A percentile compares a stretch with the other conserved stretches of the same genome.
These are phyloP conservation scores for Vaccinium myrtillus DNA, from an alignment of 148 eudicot species.

Conservation along the genomic window DNA sequence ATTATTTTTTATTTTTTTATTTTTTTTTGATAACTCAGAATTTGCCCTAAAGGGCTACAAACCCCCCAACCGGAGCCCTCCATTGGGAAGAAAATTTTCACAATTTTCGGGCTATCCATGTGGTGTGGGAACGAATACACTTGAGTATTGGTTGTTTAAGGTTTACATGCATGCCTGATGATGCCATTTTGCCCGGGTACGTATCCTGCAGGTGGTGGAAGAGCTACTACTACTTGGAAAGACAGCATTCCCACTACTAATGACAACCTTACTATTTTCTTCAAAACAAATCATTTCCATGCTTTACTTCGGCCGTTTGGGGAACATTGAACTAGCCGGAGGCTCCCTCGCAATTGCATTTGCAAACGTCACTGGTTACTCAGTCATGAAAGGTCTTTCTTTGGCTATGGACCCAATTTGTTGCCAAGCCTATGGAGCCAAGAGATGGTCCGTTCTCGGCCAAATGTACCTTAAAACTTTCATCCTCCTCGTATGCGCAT, in stretches of 20 bases:
- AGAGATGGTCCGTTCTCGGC: slow-evolving; percentile 49
- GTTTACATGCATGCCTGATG: no score
- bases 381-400: slow-evolving; percentile 85
- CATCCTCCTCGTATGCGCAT: slow-evolving; percentile 50
- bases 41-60: no score
- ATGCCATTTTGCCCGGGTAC: not conserved
- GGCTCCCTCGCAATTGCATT: slow-evolving; percentile 83
- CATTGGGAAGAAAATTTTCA: no score
- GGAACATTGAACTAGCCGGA: slow-evolving; percentile 68
- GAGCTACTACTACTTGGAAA: slow-evolving; percentile 55
- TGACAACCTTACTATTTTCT: slow-evolving; percentile 52
- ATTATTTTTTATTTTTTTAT: no score
- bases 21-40: no score
- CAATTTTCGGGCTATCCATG: no score
- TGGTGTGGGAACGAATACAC: no score
- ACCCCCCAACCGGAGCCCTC: no score
- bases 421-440: slow-evolving; percentile 88
- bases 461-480: slow-evolving; percentile 70
- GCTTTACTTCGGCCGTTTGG: slow-evolving; percentile 76
- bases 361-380: slow-evolving; percentile 80
- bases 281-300: slow-evolving; percentile 78
- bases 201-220: slow-evolving; percentile 49
- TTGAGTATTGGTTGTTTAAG: no score
- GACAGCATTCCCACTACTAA: slow-evolving; percentile 53
- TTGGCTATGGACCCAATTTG: slow-evolving; percentile 96